Base-by-base conservation (phyloP, 805 yeast species). In the Kodamaea kakaduensis region DNA sequence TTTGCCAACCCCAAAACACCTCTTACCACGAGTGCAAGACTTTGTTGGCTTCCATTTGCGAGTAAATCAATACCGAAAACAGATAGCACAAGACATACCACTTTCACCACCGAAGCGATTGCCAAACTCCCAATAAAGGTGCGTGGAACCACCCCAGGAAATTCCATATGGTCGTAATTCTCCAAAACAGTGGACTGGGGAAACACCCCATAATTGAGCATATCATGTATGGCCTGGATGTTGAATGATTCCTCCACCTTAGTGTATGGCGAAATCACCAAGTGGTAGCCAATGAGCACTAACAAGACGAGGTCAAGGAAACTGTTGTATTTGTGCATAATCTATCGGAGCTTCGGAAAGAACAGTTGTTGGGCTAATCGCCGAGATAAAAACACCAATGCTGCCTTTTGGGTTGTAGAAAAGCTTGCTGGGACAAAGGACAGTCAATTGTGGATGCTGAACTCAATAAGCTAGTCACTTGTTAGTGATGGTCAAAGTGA, bases 221-320 rank as follows among this genome's bases (percentile, higher is more conserved):
- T 67, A 50, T 90, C 97, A 52, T 89, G 88, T 26, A 86, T 67
- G 0, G 97, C 97, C 50, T 90, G 97, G 29, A 85, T 65, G 47
- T 81, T 85, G 68, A 90, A 90, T 18, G 96, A 85, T 56, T 90
- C 97, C 55, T 90, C 97, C 0, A 90, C 96, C 59, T 90, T 90
- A 1, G 97, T 82, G 58, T 64, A 86, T 0, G 96, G 97, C 0
- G 96, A 71, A 1, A 74, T 47, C 8, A 64, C 43, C 41, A 83
- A 47, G 52, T 81, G 78, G 31, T 59, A 58, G 2, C 67, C 54
- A 8, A 83, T 67, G 5, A 71, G 54, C 3, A 59, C 64, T 14
- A 83, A 38, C 42, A 46, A 21, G 19, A 40, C 46, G 2, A 47
- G 42, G 30, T 55, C 56, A 9, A 56, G 44, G 12, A 46, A 10